These are phyloP conservation scores for Hysterangium stoloniferum DNA, from an alignment of 768 basidiomycete genomes.

Conservation along the genomic window DNA sequence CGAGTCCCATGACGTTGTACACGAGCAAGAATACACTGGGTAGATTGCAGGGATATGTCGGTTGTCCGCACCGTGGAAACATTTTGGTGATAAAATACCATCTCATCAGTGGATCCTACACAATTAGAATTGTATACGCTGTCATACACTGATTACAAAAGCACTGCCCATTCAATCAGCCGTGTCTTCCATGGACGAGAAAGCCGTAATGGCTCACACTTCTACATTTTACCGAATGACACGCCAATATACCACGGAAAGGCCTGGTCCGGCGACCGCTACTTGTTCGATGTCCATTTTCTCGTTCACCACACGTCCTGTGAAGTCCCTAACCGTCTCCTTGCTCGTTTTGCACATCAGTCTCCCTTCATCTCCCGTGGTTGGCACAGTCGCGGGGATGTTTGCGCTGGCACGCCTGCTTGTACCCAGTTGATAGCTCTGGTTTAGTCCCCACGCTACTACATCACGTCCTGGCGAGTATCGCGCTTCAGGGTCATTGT, in stretches of 20 bases:
- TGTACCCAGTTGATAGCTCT: slow-evolving; percentile 68
- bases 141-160: no score
- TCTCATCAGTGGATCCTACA: no score
- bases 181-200: neutral
- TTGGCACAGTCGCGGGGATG: slow-evolving; percentile 44
- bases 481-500: slow-evolving; percentile 16
- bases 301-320: slow-evolving; percentile 52
- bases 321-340: slow-evolving; percentile 50
- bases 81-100: neutral
- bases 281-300: slow-evolving; percentile 58
- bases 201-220: no score
- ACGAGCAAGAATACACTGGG: no score
- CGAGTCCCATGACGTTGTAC: no score
- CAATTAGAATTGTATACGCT: no score
- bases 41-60: no score
- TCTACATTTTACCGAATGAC: slow-evolving; percentile 5
- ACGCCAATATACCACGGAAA: slow-evolving; percentile 67
- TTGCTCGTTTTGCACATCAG: slow-evolving; percentile 48
- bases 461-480: slow-evolving; percentile 46
- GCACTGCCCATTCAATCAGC: no score
- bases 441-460: slow-evolving; percentile 65
- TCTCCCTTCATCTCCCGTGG: slow-evolving; percentile 35
- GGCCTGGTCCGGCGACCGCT: slow-evolving; percentile 53
- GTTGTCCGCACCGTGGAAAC: neutral
- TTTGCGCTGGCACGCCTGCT: slow-evolving; percentile 57